phyloP scores from a whole-genome alignment of 768 basidiomycete species.

The Suillus decipiens region DNA sequence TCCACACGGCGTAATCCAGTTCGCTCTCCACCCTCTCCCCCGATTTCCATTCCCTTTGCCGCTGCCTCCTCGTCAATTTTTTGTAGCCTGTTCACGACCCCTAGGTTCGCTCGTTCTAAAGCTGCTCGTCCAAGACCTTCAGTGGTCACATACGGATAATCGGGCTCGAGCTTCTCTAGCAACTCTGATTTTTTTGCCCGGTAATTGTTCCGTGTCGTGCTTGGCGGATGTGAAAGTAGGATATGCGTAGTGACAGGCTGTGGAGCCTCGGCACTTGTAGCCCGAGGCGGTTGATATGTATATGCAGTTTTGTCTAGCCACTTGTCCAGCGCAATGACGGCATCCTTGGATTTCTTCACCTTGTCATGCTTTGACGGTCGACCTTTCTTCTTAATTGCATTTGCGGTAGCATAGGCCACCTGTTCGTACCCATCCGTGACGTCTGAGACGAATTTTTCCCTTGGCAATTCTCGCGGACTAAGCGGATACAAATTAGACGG shows the following conservation, averaged over 20 bases:
- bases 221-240: constrained; percentile 34
- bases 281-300: constrained; percentile 17
- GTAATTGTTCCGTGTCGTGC: constrained; percentile 43
- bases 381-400: constrained; percentile 54
- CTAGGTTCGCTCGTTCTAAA: constrained; percentile 47
- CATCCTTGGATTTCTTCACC: constrained; percentile 51
- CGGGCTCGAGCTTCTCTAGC: constrained; percentile 36
- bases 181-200: constrained; percentile 42
- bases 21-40: constrained; percentile 42
- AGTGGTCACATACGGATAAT: constrained; percentile 14
- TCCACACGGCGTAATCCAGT: constrained; percentile 51
- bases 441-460: constrained; percentile 60
- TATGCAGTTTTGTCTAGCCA: constrained; percentile 46
- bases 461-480: constrained; percentile 67
- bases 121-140: constrained; percentile 28
- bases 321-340: constrained; percentile 48
- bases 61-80: constrained; percentile 50
- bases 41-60: constrained; percentile 41
- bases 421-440: constrained; percentile 12
- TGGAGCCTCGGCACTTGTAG: constrained; percentile 1
- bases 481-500: constrained; percentile 46
- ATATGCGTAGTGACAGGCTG: constrained; percentile 31
- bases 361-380: constrained; percentile 65
- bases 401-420: constrained; percentile 8
- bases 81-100: constrained; percentile 54